These are phyloP conservation scores for Microbotryomycetes sp. DNA, from an alignment of 1,284 basidiomycete species.

Conservation along the genomic window DNA sequence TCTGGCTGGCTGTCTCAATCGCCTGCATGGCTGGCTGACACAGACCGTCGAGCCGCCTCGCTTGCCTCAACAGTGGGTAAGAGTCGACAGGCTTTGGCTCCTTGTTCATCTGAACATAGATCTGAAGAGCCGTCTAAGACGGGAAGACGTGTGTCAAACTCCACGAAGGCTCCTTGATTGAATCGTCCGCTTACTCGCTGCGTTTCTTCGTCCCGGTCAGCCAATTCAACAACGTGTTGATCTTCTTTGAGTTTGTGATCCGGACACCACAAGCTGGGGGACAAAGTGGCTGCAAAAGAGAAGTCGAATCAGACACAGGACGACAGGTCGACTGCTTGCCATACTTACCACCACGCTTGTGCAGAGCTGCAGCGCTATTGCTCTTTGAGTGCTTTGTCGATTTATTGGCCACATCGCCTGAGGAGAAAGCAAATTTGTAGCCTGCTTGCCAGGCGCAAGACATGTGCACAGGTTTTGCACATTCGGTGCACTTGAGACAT, in stretches of 20 bases:
- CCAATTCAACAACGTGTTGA: constrained; percentile 24
- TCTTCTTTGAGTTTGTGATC: constrained; percentile 57
- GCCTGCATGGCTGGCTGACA: constrained; percentile 19
- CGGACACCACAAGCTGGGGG: constrained; percentile 70
- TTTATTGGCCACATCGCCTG: constrained; percentile 63
- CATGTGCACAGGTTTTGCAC: constrained; percentile 70
- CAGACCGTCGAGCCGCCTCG: constrained; percentile 18
- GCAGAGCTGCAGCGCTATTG: constrained; percentile 57
- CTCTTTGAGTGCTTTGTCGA: constrained; percentile 57
- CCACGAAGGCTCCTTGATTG: not conserved
- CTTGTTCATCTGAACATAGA: constrained; percentile 49
- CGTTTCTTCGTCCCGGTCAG: constrained; percentile 13
- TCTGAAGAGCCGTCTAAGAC: constrained; percentile 27
- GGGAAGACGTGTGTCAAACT: not conserved
- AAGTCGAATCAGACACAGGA: not conserved
- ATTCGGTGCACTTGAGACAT: constrained; percentile 75
- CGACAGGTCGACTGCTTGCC: no score
- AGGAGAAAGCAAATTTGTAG: constrained; percentile 82
- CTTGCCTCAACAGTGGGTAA: constrained; percentile 54
- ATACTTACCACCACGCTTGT: no score
- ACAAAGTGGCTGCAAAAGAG: constrained; percentile 65
- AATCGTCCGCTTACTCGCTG: constrained; percentile 28
- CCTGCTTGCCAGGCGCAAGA: constrained; percentile 82
- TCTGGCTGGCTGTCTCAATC: not conserved
- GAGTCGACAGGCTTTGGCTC: constrained; percentile 71